Evolutionary conservation across 805 yeast species (phyloP).

Genomic region (Jamesozyma gamospora): DNA sequence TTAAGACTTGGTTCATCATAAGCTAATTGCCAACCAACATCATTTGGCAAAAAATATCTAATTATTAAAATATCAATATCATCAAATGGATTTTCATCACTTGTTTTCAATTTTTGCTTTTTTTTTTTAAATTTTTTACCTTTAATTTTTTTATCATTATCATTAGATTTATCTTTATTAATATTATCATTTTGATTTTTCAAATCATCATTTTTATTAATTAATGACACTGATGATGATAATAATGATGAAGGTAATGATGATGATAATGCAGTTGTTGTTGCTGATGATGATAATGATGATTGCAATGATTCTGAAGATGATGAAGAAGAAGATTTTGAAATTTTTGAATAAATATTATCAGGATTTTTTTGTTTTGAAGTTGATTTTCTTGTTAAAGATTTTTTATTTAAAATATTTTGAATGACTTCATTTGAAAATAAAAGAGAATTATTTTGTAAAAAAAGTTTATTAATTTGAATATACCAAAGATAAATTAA

Average conservation of each 20-base stretch:
- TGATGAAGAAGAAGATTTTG: too few relatives aligned
- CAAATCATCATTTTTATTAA: too few relatives aligned
- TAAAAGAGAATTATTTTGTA: conserved; percentile 20
- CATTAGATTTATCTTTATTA: neutral
- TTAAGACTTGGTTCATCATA: conserved; percentile 26
- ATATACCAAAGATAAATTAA: conserved; percentile 20
- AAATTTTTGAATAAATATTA: neutral
- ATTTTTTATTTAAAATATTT: conserved; percentile 14
- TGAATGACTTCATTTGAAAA: conserved; percentile 22
- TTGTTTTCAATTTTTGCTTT: neutral
- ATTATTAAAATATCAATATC: conserved; percentile 23
- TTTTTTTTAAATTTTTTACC: conserved; percentile 4
- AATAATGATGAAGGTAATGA: too few relatives aligned
- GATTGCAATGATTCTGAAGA: too few relatives aligned
- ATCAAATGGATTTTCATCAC: conserved; percentile 5
- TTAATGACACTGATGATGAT: too few relatives aligned
- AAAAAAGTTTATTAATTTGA: conserved; percentile 16
- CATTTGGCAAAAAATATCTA: conserved; percentile 13
- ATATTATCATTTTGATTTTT: too few relatives aligned
- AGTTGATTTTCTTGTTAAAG: conserved; percentile 1
- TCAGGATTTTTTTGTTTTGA: neutral
- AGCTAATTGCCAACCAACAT: conserved; percentile 25
- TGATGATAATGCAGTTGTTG: neutral
- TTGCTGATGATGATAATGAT: neutral
- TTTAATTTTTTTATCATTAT: neutral